phyloP scores from a whole-genome alignment of 2,329 filamentous ascomycete genomes.

The Tolypocladium pustulatum region DNA sequence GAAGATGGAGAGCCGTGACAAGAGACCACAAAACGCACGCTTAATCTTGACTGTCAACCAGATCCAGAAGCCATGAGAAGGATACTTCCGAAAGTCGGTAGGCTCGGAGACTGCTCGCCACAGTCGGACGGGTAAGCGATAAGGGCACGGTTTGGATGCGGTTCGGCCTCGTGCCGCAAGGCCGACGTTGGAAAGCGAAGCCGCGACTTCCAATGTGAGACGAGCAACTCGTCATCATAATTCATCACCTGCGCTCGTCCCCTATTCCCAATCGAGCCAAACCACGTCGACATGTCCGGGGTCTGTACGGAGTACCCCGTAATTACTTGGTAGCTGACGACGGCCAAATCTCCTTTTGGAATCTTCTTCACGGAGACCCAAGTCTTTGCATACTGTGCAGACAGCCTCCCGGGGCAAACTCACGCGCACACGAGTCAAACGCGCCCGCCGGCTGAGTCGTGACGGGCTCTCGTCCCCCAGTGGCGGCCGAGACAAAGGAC shows the following conservation, averaged over 20 bases:
- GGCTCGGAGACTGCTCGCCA: neutral
- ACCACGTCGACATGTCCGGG: no score
- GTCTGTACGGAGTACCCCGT: neutral
- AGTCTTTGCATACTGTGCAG: neutral
- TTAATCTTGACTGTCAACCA: neutral
- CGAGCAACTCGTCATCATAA: neutral
- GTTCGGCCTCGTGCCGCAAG: neutral
- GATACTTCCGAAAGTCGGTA: neutral
- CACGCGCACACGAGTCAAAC: neutral
- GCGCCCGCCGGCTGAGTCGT: constrained; percentile 1
- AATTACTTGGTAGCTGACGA: neutral
- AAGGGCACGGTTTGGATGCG: neutral
- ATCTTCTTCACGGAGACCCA: neutral
- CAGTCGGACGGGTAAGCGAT: neutral
- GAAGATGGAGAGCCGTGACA: no score
- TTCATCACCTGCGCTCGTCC: neutral
- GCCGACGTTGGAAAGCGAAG: neutral
- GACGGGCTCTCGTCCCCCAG: neutral
- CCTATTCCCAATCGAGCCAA: neutral
- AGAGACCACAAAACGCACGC: no score
- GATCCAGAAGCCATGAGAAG: neutral
- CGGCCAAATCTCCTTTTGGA: neutral
- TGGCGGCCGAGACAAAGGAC: neutral
- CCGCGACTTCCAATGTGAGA: neutral
- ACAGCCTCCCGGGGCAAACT: neutral